Evolutionary conservation across 1,284 basidiomycete species (phyloP).

Genomic region (Puccinia coronata): DNA sequence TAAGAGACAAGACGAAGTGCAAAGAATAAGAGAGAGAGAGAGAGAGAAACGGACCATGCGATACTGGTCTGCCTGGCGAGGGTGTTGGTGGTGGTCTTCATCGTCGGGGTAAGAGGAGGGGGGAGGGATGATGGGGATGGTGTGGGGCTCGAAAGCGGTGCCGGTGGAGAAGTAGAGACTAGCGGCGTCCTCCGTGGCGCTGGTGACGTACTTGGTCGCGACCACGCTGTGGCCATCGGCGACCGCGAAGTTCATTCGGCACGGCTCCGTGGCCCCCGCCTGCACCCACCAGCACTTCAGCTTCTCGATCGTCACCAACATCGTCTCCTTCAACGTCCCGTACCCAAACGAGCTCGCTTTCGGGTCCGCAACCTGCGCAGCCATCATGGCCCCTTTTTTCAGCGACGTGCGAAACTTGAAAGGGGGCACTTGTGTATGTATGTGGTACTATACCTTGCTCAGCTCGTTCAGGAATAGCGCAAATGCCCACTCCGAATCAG

Average conservation of each 20-base stretch:
- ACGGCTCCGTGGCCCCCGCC: conserved; percentile 72
- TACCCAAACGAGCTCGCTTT: conserved; percentile 71
- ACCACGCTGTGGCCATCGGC: conserved; percentile 91
- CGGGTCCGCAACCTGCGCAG: conserved; percentile 71
- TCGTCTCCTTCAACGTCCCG: conserved; percentile 70
- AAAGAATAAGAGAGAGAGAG: neutral
- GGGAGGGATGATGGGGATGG: neutral
- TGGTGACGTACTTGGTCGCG: conserved; percentile 91
- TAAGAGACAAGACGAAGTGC: neutral
- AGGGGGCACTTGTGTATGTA: too few species aligned
- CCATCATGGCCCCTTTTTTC: neutral
- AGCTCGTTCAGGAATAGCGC: conserved; percentile 70
- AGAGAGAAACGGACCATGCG: conserved; percentile 66
- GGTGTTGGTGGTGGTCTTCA: conserved; percentile 76
- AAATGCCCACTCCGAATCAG: conserved; percentile 94
- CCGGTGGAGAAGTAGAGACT: conserved; percentile 65
- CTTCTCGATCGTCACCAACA: conserved; percentile 78
- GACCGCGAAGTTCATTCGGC: conserved; percentile 92
- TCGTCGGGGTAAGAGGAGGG: conserved; percentile 76
- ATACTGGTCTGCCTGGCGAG: conserved; percentile 61
- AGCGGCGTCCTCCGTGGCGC: conserved; percentile 85
- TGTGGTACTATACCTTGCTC: conserved; percentile 80
- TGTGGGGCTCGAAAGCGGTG: conserved; percentile 54
- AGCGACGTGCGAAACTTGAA: too few species aligned
- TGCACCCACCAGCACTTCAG: conserved; percentile 77